Evolutionary conservation across 768 basidiomycete species (phyloP), one percentile per base, ranked within the genome.

Genomic region (Jaapia argillacea): DNA sequence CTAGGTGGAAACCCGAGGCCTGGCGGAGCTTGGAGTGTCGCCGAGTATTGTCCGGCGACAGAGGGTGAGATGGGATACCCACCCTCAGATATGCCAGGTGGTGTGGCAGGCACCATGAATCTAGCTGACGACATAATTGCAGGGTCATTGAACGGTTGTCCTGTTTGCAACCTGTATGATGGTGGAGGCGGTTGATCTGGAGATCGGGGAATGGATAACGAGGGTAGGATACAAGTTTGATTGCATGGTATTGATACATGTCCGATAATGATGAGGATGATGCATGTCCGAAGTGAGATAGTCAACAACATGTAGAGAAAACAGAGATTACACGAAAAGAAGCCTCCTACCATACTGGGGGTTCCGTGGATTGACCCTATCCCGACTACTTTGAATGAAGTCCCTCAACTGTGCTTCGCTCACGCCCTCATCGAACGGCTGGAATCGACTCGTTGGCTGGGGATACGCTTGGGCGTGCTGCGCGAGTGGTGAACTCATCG

Each of bases 321-420:
- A 46, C 31, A 43, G 45, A 47, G 40, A 46, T 70, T 55, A 68
- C 51, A 67, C 64, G 54, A 63, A 60, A 48, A 68, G 59, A 62
- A 67, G 57, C 48, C 56, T 68, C 74, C 60, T 73, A 76, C 74
- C 74, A 65, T 50, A 41, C 48, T 28, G 46, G 54, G 41, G 53
- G 51, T 51, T 52, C 43, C 57, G 59, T 44, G 59, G 58, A 40
- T 54, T 48, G 38, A 52, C 61, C 41, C 74, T 73, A 38, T 81
- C 79, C 42, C 79, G 75, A 55, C 80, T 85, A 21, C 74, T 72
- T 55, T 77, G 77, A 43, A 87, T 84, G 45, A 88, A 75, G 49
- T 85, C 82, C 46, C 85, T 72, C 48, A 88, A 69, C 55, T 85
- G 80, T 12, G 81, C 80, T 59, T 88, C 85, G 52, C 82, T 85